A percentile compares a stretch with the other conserved stretches of the same genome.
Conservation (phyloP, 2,329 filamentous ascomycete genomes). For the Monascus ruber region DNA sequence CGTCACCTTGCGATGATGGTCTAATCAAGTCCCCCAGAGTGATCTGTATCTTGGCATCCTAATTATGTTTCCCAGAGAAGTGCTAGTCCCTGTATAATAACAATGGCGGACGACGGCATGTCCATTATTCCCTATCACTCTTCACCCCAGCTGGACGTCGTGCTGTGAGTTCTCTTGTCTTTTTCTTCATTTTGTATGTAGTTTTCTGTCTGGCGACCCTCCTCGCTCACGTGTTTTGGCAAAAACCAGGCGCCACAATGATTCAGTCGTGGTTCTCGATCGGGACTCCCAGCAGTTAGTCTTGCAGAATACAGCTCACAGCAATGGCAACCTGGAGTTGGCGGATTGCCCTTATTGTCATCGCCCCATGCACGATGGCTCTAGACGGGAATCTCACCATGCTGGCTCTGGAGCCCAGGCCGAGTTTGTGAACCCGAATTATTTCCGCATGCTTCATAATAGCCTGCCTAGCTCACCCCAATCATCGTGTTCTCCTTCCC, state of each 20-base stretch:
- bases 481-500: constrained; percentile 36
- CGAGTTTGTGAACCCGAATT: constrained; percentile 77
- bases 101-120: constrained; percentile 29
- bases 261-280: constrained; percentile 87
- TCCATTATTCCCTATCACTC: constrained; percentile 32
- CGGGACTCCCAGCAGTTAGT: constrained; percentile 73
- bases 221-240: not conserved
- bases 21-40: not conserved
- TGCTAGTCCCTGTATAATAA: constrained; percentile 7
- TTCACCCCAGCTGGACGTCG: constrained; percentile 32
- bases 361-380: constrained; percentile 51
- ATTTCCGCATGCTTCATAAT: constrained; percentile 82
- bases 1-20: not conserved
- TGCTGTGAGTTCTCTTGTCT: constrained; percentile 25
- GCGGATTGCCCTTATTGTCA: constrained; percentile 85
- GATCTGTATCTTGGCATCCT: not conserved
- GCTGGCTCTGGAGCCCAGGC: constrained; percentile 31
- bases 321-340: constrained; percentile 42
- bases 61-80: constrained; percentile 4
- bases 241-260: constrained; percentile 66
- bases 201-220: constrained; percentile 6
- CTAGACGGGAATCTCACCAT: constrained; percentile 20
- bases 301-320: constrained; percentile 51
- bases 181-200: constrained; percentile 17
- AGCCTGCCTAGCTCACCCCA: constrained; percentile 41